Conservation (phyloP, 2,329 filamentous ascomycete genomes). For the Alternaria sp. region DNA sequence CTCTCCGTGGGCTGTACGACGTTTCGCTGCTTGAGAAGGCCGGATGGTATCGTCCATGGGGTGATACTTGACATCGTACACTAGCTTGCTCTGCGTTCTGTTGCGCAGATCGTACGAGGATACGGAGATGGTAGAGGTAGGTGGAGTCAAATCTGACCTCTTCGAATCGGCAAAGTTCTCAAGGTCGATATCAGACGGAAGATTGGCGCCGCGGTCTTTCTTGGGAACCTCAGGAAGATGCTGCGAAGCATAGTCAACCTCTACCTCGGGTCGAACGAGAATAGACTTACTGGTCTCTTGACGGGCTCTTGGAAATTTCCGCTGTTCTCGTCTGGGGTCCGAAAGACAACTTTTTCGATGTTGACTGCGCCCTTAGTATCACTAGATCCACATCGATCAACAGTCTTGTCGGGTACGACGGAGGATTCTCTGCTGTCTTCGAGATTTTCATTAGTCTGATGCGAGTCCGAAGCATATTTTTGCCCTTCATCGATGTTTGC, state of each 20-base stretch:
- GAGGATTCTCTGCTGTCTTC: neutral
- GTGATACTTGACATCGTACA: constrained; percentile 46
- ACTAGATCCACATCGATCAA: neutral
- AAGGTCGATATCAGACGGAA: constrained; percentile 22
- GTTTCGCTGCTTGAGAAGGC: constrained; percentile 40
- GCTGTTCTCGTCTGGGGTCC: neutral
- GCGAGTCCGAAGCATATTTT: neutral
- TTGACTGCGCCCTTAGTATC: neutral
- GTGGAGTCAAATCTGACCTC: neutral
- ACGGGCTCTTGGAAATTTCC: neutral
- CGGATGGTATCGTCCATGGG: constrained; percentile 44
- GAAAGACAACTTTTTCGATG: neutral
- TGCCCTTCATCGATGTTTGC: neutral
- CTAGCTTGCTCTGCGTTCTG: constrained; percentile 28
- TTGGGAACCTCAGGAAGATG: neutral
- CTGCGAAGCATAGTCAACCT: neutral
- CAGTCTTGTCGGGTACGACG: neutral
- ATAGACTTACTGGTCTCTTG: neutral
- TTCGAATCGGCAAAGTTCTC: constrained; percentile 24
- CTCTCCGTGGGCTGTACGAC: constrained; percentile 34
- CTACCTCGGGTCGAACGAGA: neutral
- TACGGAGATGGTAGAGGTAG: constrained; percentile 16
- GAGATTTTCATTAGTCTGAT: neutral
- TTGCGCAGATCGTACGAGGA: constrained; percentile 23
- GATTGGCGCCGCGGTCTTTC: neutral